A percentile compares a stretch with the other conserved stretches of the same genome.
Evolutionary conservation across 139 green algal species (phyloP).

Genomic region (Ulvella scutata): DNA sequence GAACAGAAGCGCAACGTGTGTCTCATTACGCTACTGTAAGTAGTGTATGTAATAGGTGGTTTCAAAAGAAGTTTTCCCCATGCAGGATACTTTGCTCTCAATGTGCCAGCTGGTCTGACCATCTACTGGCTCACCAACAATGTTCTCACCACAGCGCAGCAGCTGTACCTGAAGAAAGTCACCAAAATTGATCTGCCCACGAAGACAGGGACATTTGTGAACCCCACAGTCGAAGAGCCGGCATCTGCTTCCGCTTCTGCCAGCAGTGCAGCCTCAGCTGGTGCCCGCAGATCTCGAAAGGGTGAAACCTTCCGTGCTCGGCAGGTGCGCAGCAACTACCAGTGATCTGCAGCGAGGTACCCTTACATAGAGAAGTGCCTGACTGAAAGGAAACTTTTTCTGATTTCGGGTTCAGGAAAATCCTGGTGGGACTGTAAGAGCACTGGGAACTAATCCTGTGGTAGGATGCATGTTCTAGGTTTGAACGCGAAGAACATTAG

Average conservation of each 20-base stretch:
- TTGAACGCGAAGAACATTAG: too few species aligned
- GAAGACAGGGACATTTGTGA: not conserved
- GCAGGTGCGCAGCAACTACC: too few species aligned
- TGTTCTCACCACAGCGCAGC: conserved; percentile 77
- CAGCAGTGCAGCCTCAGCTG: not conserved
- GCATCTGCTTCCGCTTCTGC: not conserved
- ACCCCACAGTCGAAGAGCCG: not conserved
- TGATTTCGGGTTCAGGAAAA: too few species aligned
- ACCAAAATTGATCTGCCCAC: not conserved
- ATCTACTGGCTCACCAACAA: conserved; percentile 99
- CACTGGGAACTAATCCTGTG: too few species aligned
- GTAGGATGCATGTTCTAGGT: too few species aligned
- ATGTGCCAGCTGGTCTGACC: conserved; percentile 88
- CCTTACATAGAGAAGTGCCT: too few species aligned
- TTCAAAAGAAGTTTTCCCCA: not conserved
- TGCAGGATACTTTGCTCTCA: conserved; percentile 94
- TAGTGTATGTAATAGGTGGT: too few species aligned
- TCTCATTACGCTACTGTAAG: too few species aligned
- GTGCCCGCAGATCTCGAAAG: not conserved
- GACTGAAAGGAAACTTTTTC: too few species aligned
- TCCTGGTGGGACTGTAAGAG: too few species aligned
- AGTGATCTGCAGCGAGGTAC: too few species aligned
- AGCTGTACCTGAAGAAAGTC: conserved; percentile 28
- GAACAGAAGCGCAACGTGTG: too few species aligned
- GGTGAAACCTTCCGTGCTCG: not conserved